These are phyloP conservation scores for Pestalotiopsis sp. DNA, from an alignment of 2,329 filamentous ascomycete genomes.

Conservation along the genomic window DNA sequence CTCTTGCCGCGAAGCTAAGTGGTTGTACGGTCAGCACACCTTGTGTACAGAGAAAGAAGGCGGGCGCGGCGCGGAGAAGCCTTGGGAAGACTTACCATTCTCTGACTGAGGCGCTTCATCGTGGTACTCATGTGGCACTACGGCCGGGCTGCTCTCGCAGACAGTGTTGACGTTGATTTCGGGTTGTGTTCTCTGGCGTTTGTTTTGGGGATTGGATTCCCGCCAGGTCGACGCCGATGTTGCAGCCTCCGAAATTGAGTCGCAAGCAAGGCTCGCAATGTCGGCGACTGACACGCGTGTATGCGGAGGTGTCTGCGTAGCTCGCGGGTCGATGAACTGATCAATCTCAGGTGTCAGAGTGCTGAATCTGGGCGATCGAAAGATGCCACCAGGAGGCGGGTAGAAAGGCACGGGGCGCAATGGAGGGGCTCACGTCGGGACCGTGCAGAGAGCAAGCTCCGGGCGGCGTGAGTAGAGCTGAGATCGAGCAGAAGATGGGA, in stretches of 20 bases:
- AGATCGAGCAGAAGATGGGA: not conserved
- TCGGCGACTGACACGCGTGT: not conserved
- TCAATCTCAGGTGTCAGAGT: not conserved
- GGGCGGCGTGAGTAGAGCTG: not conserved
- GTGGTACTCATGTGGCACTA: constrained; percentile 27
- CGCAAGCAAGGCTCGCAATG: not conserved
- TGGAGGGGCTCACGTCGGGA: not conserved
- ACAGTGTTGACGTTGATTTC: not conserved
- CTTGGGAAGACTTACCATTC: constrained; percentile 73
- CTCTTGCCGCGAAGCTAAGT: constrained; percentile 88
- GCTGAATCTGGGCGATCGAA: not conserved
- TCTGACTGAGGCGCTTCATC: constrained; percentile 98
- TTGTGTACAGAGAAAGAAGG: constrained; percentile 4
- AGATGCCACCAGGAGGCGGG: constrained; percentile 6
- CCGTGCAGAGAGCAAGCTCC: not conserved
- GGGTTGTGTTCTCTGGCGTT: not conserved
- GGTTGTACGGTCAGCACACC: constrained; percentile 54
- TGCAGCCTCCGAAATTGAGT: not conserved
- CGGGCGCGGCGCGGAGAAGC: not conserved
- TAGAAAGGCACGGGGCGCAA: not conserved
- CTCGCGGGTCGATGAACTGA: not conserved
- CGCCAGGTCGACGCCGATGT: not conserved
- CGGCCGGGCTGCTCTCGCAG: constrained; percentile 1
- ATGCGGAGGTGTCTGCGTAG: not conserved
- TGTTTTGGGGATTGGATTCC: not conserved